A percentile compares a stretch with the other conserved stretches of the same genome.
Evolutionary conservation across 2,329 filamentous ascomycete species (phyloP).

Genomic region (Alternaria metachromatica): DNA sequence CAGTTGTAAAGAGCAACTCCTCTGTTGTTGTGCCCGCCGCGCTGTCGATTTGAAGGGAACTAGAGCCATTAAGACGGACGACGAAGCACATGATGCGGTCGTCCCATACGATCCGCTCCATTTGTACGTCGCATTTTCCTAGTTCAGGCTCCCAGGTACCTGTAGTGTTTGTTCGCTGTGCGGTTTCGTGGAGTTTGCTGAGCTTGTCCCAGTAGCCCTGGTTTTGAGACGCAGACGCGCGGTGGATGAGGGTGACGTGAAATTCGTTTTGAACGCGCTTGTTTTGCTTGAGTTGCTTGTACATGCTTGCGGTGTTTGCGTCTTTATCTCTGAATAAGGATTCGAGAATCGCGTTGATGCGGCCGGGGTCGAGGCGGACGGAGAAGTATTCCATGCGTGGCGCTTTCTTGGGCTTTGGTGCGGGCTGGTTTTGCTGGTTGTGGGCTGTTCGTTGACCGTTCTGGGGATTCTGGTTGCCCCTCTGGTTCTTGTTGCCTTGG

Average conservation of each 20-base stretch:
- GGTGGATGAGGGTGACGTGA: slow-evolving; percentile 93
- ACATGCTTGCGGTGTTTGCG: slow-evolving; percentile 69
- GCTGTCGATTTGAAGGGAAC: slow-evolving; percentile 25
- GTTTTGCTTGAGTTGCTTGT: slow-evolving; percentile 73
- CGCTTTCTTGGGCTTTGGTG: slow-evolving; percentile 57
- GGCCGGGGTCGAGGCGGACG: slow-evolving; percentile 60
- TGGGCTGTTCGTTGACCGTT: slow-evolving; percentile 43
- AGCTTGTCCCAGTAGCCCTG: slow-evolving; percentile 81
- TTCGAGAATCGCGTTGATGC: slow-evolving; percentile 68
- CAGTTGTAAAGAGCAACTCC: slow-evolving; percentile 62
- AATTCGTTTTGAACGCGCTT: slow-evolving; percentile 83
- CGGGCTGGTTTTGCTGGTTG: slow-evolving; percentile 26
- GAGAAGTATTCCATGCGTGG: slow-evolving; percentile 69
- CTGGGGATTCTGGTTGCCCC: slow-evolving; percentile 42
- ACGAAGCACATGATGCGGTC: slow-evolving; percentile 89
- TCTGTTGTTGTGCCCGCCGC: slow-evolving; percentile 51
- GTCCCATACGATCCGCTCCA: slow-evolving; percentile 79
- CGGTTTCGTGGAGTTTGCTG: slow-evolving; percentile 59
- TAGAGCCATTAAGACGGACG: slow-evolving; percentile 61
- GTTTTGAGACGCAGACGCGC: slow-evolving; percentile 65
- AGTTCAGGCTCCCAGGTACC: slow-evolving; percentile 60
- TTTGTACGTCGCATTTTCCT: slow-evolving; percentile 68
- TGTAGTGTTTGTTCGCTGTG: slow-evolving; percentile 41
- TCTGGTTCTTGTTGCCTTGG: slow-evolving; percentile 43
- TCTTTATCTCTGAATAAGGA: slow-evolving; percentile 68